Evolutionary conservation across 2,329 filamentous ascomycete species (phyloP), one percentile per base, ranked within the genome.

Genomic region (Talaromyces marneffei): DNA sequence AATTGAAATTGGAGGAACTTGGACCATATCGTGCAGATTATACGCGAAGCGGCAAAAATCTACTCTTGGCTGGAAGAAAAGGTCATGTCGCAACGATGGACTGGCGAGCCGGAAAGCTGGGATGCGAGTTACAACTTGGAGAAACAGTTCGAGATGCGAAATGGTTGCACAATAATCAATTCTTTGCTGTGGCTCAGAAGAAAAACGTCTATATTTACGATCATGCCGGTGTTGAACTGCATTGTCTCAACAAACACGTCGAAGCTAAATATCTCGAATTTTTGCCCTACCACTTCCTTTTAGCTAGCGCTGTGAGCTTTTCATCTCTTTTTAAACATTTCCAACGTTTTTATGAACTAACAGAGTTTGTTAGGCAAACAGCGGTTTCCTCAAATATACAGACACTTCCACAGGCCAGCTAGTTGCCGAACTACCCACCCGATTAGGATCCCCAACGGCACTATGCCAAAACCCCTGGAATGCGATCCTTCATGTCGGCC

Each of bases 191-290:
- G 12, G 92, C 94, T 48, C 93, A 99, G 77, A 97, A 96, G 81
- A 94, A 93, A 77, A 89, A 94, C 68, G 90, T 94, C 65, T 99
- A 96, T 78, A 97, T 99, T 66, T 99, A 99, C 79, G 94, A 97
- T 70, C 83, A 86, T 61, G 85, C 90, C 61, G 94, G 94, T 57
- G 90, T 97, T 20, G 94, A 99, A 78, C 79, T 99, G 59, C 94
- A 99, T 74, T 92, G 90, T 72, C 78, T 99, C 71, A 87, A 87
- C 75, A 94, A 94, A 74, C 93, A 96, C 73, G 85, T 90, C 64
- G 94, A 99, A 74, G 90, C 95, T 14, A 89, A 90, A 12, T 88
- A 95, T 74, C 91, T 99, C 83, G 91, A 97, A 75, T 99, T 97
- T 72, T 80, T 97, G 14, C 93, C 93, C 0, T 97, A 97, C 72